Base-by-base conservation (phyloP, 2,329 filamentous ascomycete species). In the Dothistroma pini region DNA sequence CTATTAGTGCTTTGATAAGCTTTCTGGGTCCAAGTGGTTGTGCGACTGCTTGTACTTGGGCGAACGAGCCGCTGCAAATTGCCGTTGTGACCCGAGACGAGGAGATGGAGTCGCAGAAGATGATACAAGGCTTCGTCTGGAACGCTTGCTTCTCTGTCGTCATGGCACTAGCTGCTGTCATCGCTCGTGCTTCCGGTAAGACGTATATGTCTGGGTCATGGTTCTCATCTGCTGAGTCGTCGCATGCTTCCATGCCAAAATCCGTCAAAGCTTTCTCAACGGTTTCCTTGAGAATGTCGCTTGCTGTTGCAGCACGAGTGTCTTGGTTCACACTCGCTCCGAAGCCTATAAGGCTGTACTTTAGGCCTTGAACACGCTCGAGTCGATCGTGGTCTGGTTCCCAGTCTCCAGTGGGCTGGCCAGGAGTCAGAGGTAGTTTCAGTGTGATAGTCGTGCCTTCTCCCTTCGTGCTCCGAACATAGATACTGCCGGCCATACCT, bases 401-500 rank as follows among this genome's bases (percentile, higher is more conserved):
- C 60, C 44, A 31, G 2, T 59, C 53, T 25, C 6, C 21, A 10
- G 21, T 32, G 21, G 54, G n/a, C 19, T 29, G 19, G 19, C 14
- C 29, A 16, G 29, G 52, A 21, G 29, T 54, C 29, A 50, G 14
- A n/a, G 47, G 47, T n/a, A 50, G 9, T 21, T 38, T 54, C 12
- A 56, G 16, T 16, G 32, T 25, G 53, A 47, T 21, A 32, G 9
- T 32, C 7, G 56, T 58, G n/a, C 56, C 56, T 12, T 22, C 2
- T 2, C 48, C 48, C 29, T 52, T 31, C 32, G 25, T 66, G 63
- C 71, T 74, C n/a, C 70, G 60, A 1, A 74, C 63, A 0, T 66
- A 21, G 19, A 75, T 70, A 3, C 60, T 63, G 7, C 68, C 73
- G 6, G 60, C 62, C 16, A 75, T 59, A 9, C 68, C 62, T 11